These are phyloP conservation scores for Purpureocillium lavendulum DNA, from an alignment of 2,329 filamentous ascomycete genomes.

Conservation along the genomic window DNA sequence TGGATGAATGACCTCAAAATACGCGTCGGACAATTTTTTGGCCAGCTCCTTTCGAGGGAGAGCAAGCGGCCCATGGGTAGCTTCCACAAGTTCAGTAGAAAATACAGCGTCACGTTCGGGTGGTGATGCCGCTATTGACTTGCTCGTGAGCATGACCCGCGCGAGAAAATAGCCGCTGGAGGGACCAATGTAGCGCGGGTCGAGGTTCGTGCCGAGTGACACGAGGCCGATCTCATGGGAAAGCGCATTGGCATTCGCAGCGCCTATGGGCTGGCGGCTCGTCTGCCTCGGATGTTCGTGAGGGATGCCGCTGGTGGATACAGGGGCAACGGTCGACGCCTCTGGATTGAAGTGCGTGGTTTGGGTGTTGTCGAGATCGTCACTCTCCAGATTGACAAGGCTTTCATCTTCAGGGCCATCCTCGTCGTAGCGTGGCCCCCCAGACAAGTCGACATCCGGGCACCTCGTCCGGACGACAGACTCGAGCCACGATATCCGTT, in stretches of 20 bases:
- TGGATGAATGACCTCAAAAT: conserved; percentile 38
- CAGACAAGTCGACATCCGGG: conserved; percentile 30
- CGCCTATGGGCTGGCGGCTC: too few relatives aligned
- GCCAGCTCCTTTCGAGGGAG: conserved; percentile 25
- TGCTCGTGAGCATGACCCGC: conserved; percentile 31
- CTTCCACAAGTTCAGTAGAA: conserved; percentile 18
- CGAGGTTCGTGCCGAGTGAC: conserved; percentile 36
- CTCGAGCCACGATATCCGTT: conserved; percentile 30
- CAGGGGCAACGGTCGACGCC: conserved; percentile 6
- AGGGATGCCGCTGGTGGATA: too few relatives aligned
- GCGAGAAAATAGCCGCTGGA: conserved; percentile 48
- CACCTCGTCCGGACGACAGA: conserved; percentile 31
- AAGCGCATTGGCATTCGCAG: conserved; percentile 12
- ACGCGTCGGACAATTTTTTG: conserved; percentile 31
- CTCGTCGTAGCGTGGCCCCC: conserved; percentile 4
- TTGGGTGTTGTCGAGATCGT: not conserved
- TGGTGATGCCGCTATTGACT: not conserved
- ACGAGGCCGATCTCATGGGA: conserved; percentile 46
- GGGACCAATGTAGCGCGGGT: conserved; percentile 44
- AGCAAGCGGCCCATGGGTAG: conserved; percentile 20
- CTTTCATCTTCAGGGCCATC: not conserved
- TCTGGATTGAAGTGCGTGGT: conserved; percentile 7
- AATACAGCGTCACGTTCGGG: not conserved
- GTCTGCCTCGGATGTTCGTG: not conserved
- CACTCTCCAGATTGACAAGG: not conserved